Evolutionary conservation across 495 filamentous ascomycete species (phyloP).

Genomic region (Penicillium paxilli): DNA sequence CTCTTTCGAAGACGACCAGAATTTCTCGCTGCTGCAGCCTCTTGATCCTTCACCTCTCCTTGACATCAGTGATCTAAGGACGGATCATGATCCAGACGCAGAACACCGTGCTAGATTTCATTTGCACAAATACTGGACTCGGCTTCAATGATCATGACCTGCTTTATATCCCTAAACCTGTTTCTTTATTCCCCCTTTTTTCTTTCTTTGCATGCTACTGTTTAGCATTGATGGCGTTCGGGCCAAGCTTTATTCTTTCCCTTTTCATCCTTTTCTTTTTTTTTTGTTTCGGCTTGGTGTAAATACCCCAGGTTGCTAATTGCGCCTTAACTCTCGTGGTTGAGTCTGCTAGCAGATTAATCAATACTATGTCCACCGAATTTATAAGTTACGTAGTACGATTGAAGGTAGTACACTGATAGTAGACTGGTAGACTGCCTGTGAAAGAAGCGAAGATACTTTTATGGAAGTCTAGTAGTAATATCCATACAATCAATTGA

Average conservation of each 20-base stretch:
- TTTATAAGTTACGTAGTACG: no score
- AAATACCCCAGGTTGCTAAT: conserved; percentile 25
- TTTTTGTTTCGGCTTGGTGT: conserved; percentile 19
- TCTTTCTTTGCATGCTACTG: conserved; percentile 4
- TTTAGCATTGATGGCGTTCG: conserved; percentile 18
- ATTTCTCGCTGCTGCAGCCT: background rate
- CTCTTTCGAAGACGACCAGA: background rate
- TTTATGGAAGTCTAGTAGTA: no score
- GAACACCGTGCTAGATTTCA: background rate
- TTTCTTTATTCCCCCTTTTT: conserved; percentile 2
- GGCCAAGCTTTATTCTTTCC: no score
- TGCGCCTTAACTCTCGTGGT: conserved; percentile 14
- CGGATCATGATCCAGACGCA: background rate
- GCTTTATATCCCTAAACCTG: conserved; percentile 4
- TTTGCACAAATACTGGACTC: background rate
- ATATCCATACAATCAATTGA: background rate
- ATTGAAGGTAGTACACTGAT: no score
- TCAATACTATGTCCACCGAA: conserved; percentile 1
- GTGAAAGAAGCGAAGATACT: no score
- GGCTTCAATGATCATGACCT: conserved; percentile 7
- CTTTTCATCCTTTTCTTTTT: no score
- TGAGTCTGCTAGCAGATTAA: conserved; percentile 17
- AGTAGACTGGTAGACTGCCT: no score
- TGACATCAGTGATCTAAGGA: background rate
- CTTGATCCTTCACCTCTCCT: background rate